Percentiles rank a stretch among this genome's conserved stretches.
Conservation (phyloP, 306 rosid genomes). For the Pterocarpus santalinus region DNA sequence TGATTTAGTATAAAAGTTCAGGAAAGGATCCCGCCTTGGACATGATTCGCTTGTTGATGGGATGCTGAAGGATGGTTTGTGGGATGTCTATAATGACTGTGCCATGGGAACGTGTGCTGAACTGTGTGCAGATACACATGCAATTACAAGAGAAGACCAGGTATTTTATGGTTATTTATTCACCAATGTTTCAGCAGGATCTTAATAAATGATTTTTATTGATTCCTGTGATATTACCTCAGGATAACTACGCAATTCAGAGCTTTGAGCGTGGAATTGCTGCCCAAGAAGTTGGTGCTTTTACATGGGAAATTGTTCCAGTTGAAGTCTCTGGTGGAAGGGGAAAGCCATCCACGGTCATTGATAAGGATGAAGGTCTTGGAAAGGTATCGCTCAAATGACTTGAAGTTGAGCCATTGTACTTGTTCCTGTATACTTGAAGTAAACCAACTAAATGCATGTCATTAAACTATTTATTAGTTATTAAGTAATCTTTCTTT, state of each 20-base stretch:
- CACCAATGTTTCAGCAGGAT: conserved; percentile 2
- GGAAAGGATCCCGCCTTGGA: conserved; percentile 99
- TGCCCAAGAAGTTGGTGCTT: conserved; percentile 79
- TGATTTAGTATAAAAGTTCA: conserved; percentile 62
- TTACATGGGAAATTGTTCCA: conserved; percentile 93
- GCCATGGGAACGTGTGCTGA: conserved; percentile 98
- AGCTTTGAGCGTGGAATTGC: conserved; percentile 97
- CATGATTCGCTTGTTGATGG: conserved; percentile 98
- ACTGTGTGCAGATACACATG: conserved; percentile 88
- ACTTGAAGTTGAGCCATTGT: conserved; percentile 1
- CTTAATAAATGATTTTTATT: conserved; percentile 10
- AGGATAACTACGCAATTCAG: conserved; percentile 84
- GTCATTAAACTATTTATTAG: neutral
- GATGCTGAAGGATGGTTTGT: conserved; percentile 94
- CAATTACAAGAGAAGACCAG: conserved; percentile 86
- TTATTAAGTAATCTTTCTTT: conserved; percentile 3
- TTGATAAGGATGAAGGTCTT: conserved; percentile 91
- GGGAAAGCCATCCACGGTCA: conserved; percentile 85
- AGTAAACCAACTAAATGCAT: neutral
- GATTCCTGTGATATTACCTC: conserved; percentile 47
- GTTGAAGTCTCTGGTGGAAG: conserved; percentile 98
- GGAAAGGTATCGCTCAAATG: conserved; percentile 74
- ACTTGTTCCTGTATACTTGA: neutral
- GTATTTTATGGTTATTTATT: conserved; percentile 52
- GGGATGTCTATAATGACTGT: conserved; percentile 88